A percentile compares a stretch with the other conserved stretches of the same genome.
Evolutionary conservation across 768 basidiomycete genomes (phyloP).

Genomic region (Lyophyllum semitale): DNA sequence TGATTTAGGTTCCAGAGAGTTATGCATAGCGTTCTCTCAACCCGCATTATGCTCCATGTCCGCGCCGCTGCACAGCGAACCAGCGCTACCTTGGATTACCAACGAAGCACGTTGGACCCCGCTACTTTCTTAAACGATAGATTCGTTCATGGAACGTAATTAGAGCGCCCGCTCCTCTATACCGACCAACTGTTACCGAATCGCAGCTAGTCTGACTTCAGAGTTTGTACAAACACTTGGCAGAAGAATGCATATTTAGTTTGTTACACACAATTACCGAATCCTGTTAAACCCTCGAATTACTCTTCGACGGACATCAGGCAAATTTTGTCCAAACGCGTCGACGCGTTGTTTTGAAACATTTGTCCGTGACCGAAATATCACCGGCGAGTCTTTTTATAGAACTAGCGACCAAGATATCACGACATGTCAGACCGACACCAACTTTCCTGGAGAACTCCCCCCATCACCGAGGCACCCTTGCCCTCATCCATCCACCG

Average conservation of each 20-base stretch:
- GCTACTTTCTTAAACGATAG: not conserved
- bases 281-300: too few relatives aligned
- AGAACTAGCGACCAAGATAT: too few relatives aligned
- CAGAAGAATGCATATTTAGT: too few relatives aligned
- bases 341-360: not conserved
- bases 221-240: too few relatives aligned
- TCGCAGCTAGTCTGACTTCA: too few relatives aligned
- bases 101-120: not conserved
- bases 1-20: conserved; percentile 22
- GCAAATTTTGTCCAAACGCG: not conserved
- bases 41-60: conserved; percentile 21
- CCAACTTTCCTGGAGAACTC: conserved; percentile 1
- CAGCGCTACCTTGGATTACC: not conserved
- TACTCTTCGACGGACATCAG: too few relatives aligned
- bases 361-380: too few relatives aligned
- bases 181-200: too few relatives aligned
- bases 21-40: conserved; percentile 23
- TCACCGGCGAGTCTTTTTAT: too few relatives aligned
- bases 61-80: conserved; percentile 4
- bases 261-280: too few relatives aligned
- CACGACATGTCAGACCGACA: conserved; percentile 1
- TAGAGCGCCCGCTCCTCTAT: too few relatives aligned
- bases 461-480: not conserved
- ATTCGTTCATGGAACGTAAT: not conserved
- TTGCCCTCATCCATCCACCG: conserved; percentile 4